Conservation (phyloP, 1,284 basidiomycete species). For the Puccinia sorghi region DNA sequence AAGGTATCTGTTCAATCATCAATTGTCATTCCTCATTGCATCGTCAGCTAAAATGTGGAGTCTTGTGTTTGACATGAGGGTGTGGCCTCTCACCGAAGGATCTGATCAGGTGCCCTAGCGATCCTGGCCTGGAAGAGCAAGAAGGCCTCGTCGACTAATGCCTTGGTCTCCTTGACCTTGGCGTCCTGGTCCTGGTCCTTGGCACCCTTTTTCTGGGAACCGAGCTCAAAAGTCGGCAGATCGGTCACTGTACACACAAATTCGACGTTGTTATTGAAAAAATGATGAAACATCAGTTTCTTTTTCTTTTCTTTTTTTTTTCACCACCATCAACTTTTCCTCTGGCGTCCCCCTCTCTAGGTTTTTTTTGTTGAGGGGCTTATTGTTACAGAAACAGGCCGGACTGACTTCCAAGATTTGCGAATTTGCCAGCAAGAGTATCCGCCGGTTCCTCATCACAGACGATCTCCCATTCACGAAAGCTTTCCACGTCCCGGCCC, state of each 20-base stretch:
- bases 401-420: conserved; percentile 7
- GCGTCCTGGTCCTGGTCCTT: conserved; percentile 27
- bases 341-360: neutral
- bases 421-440: neutral
- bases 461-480: conserved; percentile 48
- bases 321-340: neutral
- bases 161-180: conserved; percentile 30
- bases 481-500: neutral
- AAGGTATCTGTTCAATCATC: conserved; percentile 32
- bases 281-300: neutral
- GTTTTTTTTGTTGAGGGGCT: neutral
- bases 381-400: neutral
- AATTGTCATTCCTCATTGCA: neutral
- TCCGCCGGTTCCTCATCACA: conserved; percentile 38
- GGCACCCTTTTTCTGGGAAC: neutral
- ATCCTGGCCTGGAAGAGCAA: conserved; percentile 40
- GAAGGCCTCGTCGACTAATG: conserved; percentile 36
- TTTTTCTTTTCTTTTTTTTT: no score
- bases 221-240: neutral
- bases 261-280: neutral
- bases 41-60: neutral
- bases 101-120: conserved; percentile 39
- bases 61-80: neutral
- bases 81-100: conserved; percentile 22
- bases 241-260: neutral